Percentiles rank a stretch among this genome's conserved stretches.
Evolutionary conservation across 2,329 filamentous ascomycete genomes (phyloP).

Genomic region (Scytalidium lignicola): DNA sequence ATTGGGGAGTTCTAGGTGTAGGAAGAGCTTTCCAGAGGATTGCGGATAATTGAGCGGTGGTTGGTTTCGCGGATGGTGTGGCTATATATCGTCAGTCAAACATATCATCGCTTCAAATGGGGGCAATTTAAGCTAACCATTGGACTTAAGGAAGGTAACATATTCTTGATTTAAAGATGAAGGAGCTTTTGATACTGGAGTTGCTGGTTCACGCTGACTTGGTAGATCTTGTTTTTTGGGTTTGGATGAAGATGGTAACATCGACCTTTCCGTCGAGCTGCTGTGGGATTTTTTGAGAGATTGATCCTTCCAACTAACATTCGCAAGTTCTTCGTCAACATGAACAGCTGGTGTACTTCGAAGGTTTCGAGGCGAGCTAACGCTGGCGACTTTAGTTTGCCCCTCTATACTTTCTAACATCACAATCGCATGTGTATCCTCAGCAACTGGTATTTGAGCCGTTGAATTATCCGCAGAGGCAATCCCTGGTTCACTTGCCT

Average conservation of each 20-base stretch:
- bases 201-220: slow-evolving; percentile 25
- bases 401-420: neutral
- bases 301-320: slow-evolving; percentile 11
- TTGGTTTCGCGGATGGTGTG: slow-evolving; percentile 16
- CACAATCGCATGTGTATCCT: neutral
- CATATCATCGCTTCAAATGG: neutral
- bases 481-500: slow-evolving; percentile 19
- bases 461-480: slow-evolving; percentile 7
- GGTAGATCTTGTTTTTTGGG: slow-evolving; percentile 19
- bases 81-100: slow-evolving; percentile 10
- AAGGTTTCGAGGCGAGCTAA: slow-evolving; percentile 10
- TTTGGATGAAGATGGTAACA: slow-evolving; percentile 24
- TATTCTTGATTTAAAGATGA: slow-evolving; percentile 19
- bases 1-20: slow-evolving; percentile 28
- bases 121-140: slow-evolving; percentile 7
- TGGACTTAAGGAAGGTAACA: slow-evolving; percentile 14
- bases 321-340: slow-evolving; percentile 17
- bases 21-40: slow-evolving; percentile 16
- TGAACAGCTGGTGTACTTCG: slow-evolving; percentile 12
- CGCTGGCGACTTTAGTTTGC: neutral
- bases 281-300: slow-evolving; percentile 7
- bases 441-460: slow-evolving; percentile 5
- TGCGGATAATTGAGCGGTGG: slow-evolving; percentile 8
- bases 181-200: slow-evolving; percentile 23
- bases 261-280: slow-evolving; percentile 13